These are phyloP conservation scores for Iris macrosiphon DNA, from an alignment of 106 monocot species.

Conservation along the genomic window DNA sequence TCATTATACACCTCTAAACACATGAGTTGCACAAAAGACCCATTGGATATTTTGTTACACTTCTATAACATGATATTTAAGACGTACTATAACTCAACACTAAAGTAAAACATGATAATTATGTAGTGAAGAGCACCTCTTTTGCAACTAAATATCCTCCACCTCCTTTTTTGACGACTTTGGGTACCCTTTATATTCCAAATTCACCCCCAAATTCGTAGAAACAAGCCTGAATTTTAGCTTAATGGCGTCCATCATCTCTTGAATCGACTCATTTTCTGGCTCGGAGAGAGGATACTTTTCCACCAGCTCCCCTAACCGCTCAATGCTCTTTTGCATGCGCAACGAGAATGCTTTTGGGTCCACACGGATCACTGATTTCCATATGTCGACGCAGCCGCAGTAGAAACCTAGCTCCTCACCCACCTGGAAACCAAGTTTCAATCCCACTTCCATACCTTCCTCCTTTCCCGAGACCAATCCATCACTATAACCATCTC, in stretches of 20 bases:
- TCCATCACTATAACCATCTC: conserved; percentile 30
- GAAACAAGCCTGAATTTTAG: not conserved
- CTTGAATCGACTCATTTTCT: conserved; percentile 20
- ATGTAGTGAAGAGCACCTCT: too few relatives aligned
- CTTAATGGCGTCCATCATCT: conserved; percentile 14
- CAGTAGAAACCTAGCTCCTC: conserved; percentile 41
- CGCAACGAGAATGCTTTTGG: conserved; percentile 21
- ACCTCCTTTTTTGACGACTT: not conserved
- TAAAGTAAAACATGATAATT: too few relatives aligned
- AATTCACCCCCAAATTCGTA: not conserved
- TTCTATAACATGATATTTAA: too few relatives aligned
- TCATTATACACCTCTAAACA: too few relatives aligned
- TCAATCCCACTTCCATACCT: conserved; percentile 22
- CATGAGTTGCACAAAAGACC: too few relatives aligned
- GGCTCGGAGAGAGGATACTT: conserved; percentile 32
- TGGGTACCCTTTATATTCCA: not conserved
- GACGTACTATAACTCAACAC: too few relatives aligned
- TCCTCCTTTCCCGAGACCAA: conserved; percentile 25
- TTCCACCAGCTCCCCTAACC: conserved; percentile 18
- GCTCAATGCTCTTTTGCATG: conserved; percentile 17
- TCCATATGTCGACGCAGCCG: conserved; percentile 32
- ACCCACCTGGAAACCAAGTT: conserved; percentile 20
- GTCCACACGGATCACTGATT: conserved; percentile 15
- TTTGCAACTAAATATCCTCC: not conserved
- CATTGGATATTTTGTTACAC: too few relatives aligned